These are phyloP conservation scores for Colletotrichum melonis DNA, from an alignment of 2,329 filamentous ascomycete species.

Conservation along the genomic window DNA sequence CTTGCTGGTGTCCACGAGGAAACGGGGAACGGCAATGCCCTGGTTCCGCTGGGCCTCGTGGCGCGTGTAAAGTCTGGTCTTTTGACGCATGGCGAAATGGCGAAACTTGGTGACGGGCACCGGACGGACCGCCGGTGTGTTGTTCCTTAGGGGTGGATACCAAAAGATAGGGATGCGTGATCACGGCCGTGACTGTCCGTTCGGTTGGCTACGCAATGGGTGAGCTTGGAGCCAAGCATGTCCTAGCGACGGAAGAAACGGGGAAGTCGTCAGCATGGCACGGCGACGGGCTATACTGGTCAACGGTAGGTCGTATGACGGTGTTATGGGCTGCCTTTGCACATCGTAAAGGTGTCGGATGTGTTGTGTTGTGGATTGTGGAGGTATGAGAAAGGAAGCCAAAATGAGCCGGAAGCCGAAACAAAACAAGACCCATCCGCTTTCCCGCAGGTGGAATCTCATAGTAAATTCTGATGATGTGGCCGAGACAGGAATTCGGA, in stretches of 20 bases:
- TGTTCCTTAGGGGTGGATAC: neutral
- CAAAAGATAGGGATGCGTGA: neutral
- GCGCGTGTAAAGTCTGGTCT: constrained; percentile 3
- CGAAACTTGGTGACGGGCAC: constrained; percentile 8
- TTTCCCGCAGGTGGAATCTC: neutral
- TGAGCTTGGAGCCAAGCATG: constrained; percentile 7
- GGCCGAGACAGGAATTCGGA: constrained; percentile 4
- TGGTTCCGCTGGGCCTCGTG: constrained; percentile 11
- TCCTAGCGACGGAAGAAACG: constrained; percentile 21
- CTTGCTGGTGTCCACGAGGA: neutral
- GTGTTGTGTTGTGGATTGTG: neutral
- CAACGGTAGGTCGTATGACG: neutral
- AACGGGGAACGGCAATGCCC: constrained; percentile 4
- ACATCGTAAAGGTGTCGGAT: neutral
- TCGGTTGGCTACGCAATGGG: constrained; percentile 22
- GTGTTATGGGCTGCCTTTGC: neutral
- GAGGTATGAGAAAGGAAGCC: neutral
- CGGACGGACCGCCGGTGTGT: constrained; percentile 9
- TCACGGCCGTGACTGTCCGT: constrained; percentile 7
- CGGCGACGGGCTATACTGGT: neutral
- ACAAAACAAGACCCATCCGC: neutral
- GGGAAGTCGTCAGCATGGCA: neutral
- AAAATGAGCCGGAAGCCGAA: neutral
- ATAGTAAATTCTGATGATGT: neutral
- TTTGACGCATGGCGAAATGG: constrained; percentile 7